Percentiles rank a stretch among this genome's conserved stretches.
phyloP scores from a whole-genome alignment of 331 rosid species.

The Acacia concinna region DNA sequence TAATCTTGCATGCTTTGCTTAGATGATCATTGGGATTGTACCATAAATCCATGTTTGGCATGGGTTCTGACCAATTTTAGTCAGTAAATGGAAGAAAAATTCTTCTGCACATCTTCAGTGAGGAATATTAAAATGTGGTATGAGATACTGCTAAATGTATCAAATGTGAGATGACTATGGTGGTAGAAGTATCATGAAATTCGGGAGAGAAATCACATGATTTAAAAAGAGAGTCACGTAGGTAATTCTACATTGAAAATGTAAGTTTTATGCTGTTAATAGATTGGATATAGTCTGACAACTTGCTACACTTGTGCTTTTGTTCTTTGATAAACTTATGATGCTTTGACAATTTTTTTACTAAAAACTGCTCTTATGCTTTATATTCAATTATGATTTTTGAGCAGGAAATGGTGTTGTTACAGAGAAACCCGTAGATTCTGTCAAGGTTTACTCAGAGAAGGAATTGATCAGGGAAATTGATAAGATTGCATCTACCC shows the following conservation, averaged over 20 bases:
- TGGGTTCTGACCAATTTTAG: conserved; percentile 23
- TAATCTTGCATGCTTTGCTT: conserved; percentile 11
- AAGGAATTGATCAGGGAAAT: conserved; percentile 89
- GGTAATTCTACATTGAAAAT: conserved; percentile 10
- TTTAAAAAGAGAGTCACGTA: conserved; percentile 11
- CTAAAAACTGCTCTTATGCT: conserved; percentile 24
- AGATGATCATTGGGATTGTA: conserved; percentile 7
- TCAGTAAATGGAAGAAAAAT: neutral
- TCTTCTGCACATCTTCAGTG: neutral
- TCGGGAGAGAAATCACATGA: conserved; percentile 16
- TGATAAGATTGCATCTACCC: conserved; percentile 86
- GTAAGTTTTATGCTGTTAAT: conserved; percentile 1
- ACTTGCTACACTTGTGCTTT: conserved; percentile 2
- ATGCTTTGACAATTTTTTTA: conserved; percentile 15
- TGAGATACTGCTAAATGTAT: neutral
- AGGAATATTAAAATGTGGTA: neutral
- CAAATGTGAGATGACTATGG: conserved; percentile 1
- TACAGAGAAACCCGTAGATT: conserved; percentile 65
- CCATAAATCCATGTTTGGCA: conserved; percentile 10
- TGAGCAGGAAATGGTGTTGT: conserved; percentile 72
- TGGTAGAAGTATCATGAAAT: conserved; percentile 15
- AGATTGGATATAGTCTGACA: conserved; percentile 11
- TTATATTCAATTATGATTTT: conserved; percentile 27
- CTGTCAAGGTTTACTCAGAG: conserved; percentile 91
- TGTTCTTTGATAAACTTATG: conserved; percentile 4